These are phyloP conservation scores for Scytalidium sp. DNA, from an alignment of 2,329 filamentous ascomycete species.

Conservation along the genomic window DNA sequence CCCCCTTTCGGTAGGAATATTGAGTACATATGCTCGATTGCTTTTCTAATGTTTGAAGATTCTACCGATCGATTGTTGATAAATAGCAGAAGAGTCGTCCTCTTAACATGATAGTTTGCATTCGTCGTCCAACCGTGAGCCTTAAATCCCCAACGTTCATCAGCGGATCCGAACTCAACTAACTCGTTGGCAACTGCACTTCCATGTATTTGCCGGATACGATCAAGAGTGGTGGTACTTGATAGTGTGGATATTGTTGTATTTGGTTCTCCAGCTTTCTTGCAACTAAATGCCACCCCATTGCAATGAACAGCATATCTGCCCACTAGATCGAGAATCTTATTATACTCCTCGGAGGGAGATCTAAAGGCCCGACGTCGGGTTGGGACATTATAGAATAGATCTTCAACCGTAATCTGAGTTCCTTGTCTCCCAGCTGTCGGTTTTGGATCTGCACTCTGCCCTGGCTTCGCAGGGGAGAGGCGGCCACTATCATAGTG, in stretches of 20 bases:
- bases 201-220: constrained; percentile 89
- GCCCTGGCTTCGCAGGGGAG: constrained; percentile 80
- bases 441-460: constrained; percentile 80
- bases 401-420: constrained; percentile 92
- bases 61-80: constrained; percentile 97
- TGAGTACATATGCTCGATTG: constrained; percentile 85
- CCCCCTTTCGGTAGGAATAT: constrained; percentile 88
- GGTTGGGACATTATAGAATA: constrained; percentile 95
- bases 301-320: constrained; percentile 90
- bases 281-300: constrained; percentile 93
- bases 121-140: constrained; percentile 82
- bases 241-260: constrained; percentile 77
- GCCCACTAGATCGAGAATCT: constrained; percentile 93
- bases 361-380: constrained; percentile 88
- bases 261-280: constrained; percentile 88
- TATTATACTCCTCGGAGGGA: constrained; percentile 91
- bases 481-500: constrained; percentile 83
- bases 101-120: constrained; percentile 92
- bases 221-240: constrained; percentile 69
- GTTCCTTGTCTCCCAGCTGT: constrained; percentile 86
- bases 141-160: constrained; percentile 79
- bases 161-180: constrained; percentile 68
- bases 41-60: constrained; percentile 82
- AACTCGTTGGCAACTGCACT: constrained; percentile 83
- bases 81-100: constrained; percentile 83